A percentile compares a stretch with the other conserved stretches of the same genome.
phyloP scores from a whole-genome alignment of 345 rosid genomes.

The Fremontodendron californicum region DNA sequence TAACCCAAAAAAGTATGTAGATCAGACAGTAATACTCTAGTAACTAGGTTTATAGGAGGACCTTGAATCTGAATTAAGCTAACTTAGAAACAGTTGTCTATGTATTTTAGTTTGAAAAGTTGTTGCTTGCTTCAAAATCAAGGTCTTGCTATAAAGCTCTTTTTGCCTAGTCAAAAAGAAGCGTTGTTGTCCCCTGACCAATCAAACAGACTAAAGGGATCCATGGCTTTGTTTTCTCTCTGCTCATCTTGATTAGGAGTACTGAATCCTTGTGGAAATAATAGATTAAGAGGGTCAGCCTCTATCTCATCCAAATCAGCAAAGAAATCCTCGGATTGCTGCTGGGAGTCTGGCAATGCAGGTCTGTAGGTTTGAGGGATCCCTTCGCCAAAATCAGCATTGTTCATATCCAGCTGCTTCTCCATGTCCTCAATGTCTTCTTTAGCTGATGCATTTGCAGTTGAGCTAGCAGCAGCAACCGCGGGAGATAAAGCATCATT shows the following conservation, averaged over 20 bases:
- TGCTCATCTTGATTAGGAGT: slow-evolving; percentile 15
- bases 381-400: slow-evolving; percentile 18
- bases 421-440: slow-evolving; percentile 47
- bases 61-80: slow-evolving; percentile 21
- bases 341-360: slow-evolving; percentile 23
- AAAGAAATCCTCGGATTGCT: slow-evolving; percentile 50
- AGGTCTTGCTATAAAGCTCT: slow-evolving; percentile 36
- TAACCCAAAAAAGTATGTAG: neutral
- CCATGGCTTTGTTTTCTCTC: slow-evolving; percentile 35
- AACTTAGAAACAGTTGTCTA: neutral
- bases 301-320: slow-evolving; percentile 75
- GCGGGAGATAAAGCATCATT: slow-evolving; percentile 17
- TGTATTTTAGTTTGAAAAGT: neutral
- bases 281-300: slow-evolving; percentile 55
- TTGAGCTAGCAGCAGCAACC: slow-evolving; percentile 11
- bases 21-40: neutral
- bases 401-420: slow-evolving; percentile 26
- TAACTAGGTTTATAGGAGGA: slow-evolving; percentile 26
- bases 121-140: slow-evolving; percentile 6
- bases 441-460: slow-evolving; percentile 29
- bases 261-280: slow-evolving; percentile 49
- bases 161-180: slow-evolving; percentile 33
- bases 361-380: slow-evolving; percentile 34
- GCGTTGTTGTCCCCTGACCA: slow-evolving; percentile 39
- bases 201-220: slow-evolving; percentile 55